These are phyloP conservation scores for Phialocephala subalpina DNA, from an alignment of 2,329 filamentous ascomycete species.

Conservation along the genomic window DNA sequence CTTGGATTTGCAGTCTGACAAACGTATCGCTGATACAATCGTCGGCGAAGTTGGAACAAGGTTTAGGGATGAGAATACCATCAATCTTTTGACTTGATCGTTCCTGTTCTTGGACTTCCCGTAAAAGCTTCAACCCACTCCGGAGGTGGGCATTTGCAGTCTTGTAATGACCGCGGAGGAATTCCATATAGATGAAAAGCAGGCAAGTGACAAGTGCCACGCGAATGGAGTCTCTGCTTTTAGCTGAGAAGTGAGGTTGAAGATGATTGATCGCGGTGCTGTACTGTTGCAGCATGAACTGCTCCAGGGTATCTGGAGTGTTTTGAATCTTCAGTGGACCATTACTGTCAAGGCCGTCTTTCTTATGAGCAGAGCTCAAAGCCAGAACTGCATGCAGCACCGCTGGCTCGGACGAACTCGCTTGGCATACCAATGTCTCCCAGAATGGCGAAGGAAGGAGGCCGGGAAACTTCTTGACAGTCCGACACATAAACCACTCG, in stretches of 20 bases:
- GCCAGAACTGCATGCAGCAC: slow-evolving; percentile 50
- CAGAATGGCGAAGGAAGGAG: slow-evolving; percentile 47
- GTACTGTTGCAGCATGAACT: slow-evolving; percentile 56
- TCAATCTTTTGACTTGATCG: slow-evolving; percentile 5
- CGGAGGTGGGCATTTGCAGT: slow-evolving; percentile 35
- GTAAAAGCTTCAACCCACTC: slow-evolving; percentile 34
- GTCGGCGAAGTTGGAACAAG: slow-evolving; percentile 45
- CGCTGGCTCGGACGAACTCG: slow-evolving; percentile 44
- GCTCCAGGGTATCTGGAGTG: slow-evolving; percentile 22
- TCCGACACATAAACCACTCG: slow-evolving; percentile 57
- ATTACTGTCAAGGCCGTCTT: slow-evolving; percentile 25
- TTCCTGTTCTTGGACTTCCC: slow-evolving; percentile 14
- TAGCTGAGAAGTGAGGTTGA: slow-evolving; percentile 46
- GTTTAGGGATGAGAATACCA: slow-evolving; percentile 20
- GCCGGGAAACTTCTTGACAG: slow-evolving; percentile 49
- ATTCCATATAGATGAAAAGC: slow-evolving; percentile 36
- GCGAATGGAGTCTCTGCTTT: slow-evolving; percentile 27
- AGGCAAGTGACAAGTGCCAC: slow-evolving; percentile 36
- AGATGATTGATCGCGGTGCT: slow-evolving; percentile 57
- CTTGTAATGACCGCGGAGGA: slow-evolving; percentile 30
- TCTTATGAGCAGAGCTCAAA: slow-evolving; percentile 52
- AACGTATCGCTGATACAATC: slow-evolving; percentile 54
- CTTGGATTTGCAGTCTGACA: slow-evolving; percentile 41
- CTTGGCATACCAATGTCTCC: slow-evolving; percentile 47
- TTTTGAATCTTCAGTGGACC: slow-evolving; percentile 11